These are phyloP conservation scores for Puccinia polysora DNA, from an alignment of 1,284 basidiomycete genomes.

Conservation along the genomic window DNA sequence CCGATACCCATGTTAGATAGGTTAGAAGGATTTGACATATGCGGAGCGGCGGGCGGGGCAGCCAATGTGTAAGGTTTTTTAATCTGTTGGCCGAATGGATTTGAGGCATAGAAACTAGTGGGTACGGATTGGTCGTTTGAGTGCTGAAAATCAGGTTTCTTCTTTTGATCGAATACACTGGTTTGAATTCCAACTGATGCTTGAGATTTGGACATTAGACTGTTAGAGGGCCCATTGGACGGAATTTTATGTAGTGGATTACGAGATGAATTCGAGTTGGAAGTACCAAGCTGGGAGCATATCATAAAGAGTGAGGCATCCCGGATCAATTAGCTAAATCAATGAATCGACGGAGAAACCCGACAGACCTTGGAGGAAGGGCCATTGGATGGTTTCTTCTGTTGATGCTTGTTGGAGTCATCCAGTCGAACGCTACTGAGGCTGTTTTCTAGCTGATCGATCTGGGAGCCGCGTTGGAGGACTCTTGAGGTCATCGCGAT, in stretches of 20 bases:
- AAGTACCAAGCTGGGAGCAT: background rate
- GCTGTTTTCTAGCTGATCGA: constrained; percentile 37
- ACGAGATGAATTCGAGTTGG: background rate
- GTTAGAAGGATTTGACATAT: constrained; percentile 13
- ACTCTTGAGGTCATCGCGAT: constrained; percentile 29
- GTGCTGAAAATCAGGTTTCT: constrained; percentile 11
- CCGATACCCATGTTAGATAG: constrained; percentile 49
- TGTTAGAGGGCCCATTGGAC: constrained; percentile 7
- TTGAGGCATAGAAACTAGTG: constrained; percentile 10
- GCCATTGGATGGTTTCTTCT: constrained; percentile 20
- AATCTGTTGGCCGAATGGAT: constrained; percentile 11
- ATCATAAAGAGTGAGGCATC: too few species aligned
- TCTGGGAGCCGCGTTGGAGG: constrained; percentile 36
- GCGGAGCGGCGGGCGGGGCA: constrained; percentile 12
- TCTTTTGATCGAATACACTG: constrained; percentile 27
- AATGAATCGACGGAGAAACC: background rate
- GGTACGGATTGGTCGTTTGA: constrained; percentile 8
- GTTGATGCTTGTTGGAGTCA: constrained; percentile 10
- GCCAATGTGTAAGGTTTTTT: constrained; percentile 32
- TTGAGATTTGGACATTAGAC: constrained; percentile 25
- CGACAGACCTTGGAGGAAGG: background rate
- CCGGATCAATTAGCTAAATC: background rate
- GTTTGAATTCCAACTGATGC: constrained; percentile 34
- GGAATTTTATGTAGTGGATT: constrained; percentile 21
- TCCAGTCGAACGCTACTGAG: constrained; percentile 33